Evolutionary conservation across 176 grass and related monocot genomes (phyloP).

Genomic region (Carex littledalei): DNA sequence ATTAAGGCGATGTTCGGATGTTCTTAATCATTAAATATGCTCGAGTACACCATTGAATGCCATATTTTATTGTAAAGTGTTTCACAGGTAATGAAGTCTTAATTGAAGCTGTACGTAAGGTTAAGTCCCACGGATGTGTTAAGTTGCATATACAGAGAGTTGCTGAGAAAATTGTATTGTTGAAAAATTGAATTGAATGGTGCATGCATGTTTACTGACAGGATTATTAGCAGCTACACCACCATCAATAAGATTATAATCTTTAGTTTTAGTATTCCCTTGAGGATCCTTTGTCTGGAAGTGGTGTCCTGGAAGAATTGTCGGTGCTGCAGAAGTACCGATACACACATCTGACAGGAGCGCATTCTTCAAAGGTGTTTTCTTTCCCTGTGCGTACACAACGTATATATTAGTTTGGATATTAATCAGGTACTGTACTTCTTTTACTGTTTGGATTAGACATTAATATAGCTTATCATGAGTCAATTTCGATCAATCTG

Average conservation of each 20-base stretch:
- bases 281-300: conserved; percentile 39
- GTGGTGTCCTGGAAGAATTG: conserved; percentile 53
- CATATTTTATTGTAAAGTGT: too few relatives aligned
- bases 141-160: too few relatives aligned
- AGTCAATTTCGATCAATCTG: neutral
- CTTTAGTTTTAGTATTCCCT: conserved; percentile 23
- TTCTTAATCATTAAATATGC: too few relatives aligned
- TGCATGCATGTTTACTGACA: conserved; percentile 26
- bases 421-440: neutral
- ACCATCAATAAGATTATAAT: conserved; percentile 74
- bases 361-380: conserved; percentile 44
- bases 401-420: neutral
- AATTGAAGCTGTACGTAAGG: too few relatives aligned
- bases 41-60: too few relatives aligned
- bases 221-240: conserved; percentile 80
- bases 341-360: conserved; percentile 73
- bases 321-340: conserved; percentile 70
- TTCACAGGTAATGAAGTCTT: too few relatives aligned
- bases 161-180: neutral
- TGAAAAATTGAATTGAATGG: neutral
- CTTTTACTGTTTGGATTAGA: neutral
- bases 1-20: neutral
- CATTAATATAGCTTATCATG: neutral
- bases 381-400: conserved; percentile 25
- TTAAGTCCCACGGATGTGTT: too few relatives aligned